Conservation (phyloP, 495 filamentous ascomycete species). For the Neohortaea acidophila region DNA sequence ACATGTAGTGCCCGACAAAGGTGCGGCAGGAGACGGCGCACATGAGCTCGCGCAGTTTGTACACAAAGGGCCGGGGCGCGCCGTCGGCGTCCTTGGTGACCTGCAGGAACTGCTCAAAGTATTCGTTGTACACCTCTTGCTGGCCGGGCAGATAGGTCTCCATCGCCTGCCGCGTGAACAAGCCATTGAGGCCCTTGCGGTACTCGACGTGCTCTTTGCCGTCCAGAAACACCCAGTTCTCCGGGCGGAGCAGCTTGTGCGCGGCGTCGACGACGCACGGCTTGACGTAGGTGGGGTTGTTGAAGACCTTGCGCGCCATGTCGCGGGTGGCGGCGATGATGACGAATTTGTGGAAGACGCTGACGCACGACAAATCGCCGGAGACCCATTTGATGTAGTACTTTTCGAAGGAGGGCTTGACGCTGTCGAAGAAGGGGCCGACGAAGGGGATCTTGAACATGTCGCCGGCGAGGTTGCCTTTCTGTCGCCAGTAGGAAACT, state of each 20-base stretch:
- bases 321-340: conserved; percentile 93
- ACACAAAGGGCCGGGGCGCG: conserved; percentile 75
- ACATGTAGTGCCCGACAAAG: conserved; percentile 91
- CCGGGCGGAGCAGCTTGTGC: conserved; percentile 79
- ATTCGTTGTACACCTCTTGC: conserved; percentile 79
- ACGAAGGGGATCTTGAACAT: conserved; percentile 83
- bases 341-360: conserved; percentile 99
- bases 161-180: conserved; percentile 86
- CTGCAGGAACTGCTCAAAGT: conserved; percentile 63
- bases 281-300: conserved; percentile 82
- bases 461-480: conserved; percentile 73
- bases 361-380: conserved; percentile 86
- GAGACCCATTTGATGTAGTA: conserved; percentile 88
- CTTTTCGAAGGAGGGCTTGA: conserved; percentile 80
- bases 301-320: conserved; percentile 94
- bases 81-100: conserved; percentile 54
- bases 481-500: conserved; percentile 56
- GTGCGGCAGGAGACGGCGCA: conserved; percentile 88
- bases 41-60: conserved; percentile 87
- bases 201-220: conserved; percentile 91
- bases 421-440: conserved; percentile 82
- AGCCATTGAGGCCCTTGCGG: conserved; percentile 85
- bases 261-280: conserved; percentile 94
- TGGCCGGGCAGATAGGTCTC: conserved; percentile 79
- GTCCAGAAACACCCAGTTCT: conserved; percentile 97